Conservation (phyloP, 352 stramenopile species). For the Phytophthora niederhauseri region DNA sequence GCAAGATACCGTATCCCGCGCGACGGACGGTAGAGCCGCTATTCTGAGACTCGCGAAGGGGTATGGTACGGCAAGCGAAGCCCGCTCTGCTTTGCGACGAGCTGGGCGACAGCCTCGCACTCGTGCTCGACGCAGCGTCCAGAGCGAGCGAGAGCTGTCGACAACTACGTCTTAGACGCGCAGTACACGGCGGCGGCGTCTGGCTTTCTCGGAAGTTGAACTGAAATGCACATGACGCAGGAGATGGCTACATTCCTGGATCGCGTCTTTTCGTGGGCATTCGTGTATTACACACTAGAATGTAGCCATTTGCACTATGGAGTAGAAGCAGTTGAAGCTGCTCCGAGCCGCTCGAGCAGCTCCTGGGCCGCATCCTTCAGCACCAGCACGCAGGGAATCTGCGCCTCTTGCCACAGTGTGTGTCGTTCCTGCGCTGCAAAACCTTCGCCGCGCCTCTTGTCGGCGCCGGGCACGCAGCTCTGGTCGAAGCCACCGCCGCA, state of each 20-base stretch:
- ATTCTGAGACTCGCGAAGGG: slow-evolving; percentile 7
- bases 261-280: slow-evolving; percentile 29
- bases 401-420: slow-evolving; percentile 52
- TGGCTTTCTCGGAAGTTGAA: background rate
- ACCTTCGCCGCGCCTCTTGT: slow-evolving; percentile 52
- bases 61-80: background rate
- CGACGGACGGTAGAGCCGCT: slow-evolving; percentile 2
- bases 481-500: slow-evolving; percentile 70
- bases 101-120: slow-evolving; percentile 17
- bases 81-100: slow-evolving; percentile 7
- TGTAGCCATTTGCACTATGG: slow-evolving; percentile 3
- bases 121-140: background rate
- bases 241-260: slow-evolving; percentile 16
- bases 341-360: slow-evolving; percentile 35
- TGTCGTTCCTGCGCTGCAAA: slow-evolving; percentile 65
- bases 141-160: slow-evolving; percentile 5
- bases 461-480: slow-evolving; percentile 64
- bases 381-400: slow-evolving; percentile 69
- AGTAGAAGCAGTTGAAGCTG: background rate
- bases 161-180: slow-evolving; percentile 7
- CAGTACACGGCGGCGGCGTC: background rate
- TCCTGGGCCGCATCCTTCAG: slow-evolving; percentile 38
- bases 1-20: slow-evolving; percentile 30
- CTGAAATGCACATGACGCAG: background rate
- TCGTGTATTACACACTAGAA: slow-evolving; percentile 1